Base-by-base conservation (phyloP, 352 stramenopile genomes). In the Globisporangium lucens region DNA sequence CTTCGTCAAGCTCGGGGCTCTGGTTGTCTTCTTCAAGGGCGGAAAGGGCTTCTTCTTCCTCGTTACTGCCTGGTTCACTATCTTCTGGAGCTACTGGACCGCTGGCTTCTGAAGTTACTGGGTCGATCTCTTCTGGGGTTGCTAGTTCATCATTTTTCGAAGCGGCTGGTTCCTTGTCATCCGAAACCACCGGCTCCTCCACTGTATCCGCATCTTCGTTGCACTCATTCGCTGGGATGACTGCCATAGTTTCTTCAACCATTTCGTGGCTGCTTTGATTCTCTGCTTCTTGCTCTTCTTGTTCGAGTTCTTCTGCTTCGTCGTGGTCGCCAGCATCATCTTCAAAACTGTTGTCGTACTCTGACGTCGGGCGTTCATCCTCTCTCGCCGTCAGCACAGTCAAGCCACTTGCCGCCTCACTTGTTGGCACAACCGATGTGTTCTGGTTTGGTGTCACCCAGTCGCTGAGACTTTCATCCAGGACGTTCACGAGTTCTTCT, bases 331-430 rank as follows among this genome's bases (percentile, higher is more conserved):
- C 46, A 56, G 63, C 67, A 43, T 82, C 78, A 22, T 75, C 77
- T 49, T 86, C 74, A 61, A 89, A 86, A 51, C 73, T 84, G 64
- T 83, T 85, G 10, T 89, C 78, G 38, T 87, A 85, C 4, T 87
- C 72, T 1, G 58, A 70, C 1, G 58, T 13, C 5, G 61, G 53
- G 43, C 22, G 52, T 24, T 33, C 62, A 27, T 55, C 27, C 10
- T 60, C 57, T 59, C 58, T 49, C 22, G 70, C 49, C 43, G 59
- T 65, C 3, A 55, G 15, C 8, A 65, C 9, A 43, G 17, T 38
- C 41, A 55, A 43, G 7, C 17, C 6, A 6, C 22, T 29, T 57
- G 46, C 4, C 22, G 47, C 20, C 4, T 65, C 43, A 22, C 27
- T 55, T 29, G 4, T 17, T 57, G 24, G 43, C 3, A 4, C 59